Conservation (phyloP, 768 basidiomycete species). For the Rhizopogon rudus region DNA sequence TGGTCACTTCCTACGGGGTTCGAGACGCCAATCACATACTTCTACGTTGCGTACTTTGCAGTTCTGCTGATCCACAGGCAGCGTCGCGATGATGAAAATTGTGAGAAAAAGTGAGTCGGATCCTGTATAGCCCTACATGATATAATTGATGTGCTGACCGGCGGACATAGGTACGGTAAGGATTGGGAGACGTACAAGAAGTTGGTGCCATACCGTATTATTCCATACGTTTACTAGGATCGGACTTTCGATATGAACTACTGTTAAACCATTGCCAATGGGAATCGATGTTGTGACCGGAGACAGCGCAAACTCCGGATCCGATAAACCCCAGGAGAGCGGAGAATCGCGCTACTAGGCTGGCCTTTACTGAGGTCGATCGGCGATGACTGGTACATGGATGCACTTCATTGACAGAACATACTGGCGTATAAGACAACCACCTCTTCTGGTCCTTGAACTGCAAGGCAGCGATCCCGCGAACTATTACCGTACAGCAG, state of each 20-base stretch:
- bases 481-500: no score
- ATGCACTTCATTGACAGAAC: no score
- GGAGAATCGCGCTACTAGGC: no score
- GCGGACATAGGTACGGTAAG: slow-evolving; percentile 69
- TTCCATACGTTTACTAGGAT: slow-evolving; percentile 73
- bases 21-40: slow-evolving; percentile 91
- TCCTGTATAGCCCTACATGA: neutral
- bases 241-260: neutral
- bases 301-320: neutral
- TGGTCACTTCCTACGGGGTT: slow-evolving; percentile 96
- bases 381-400: no score
- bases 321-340: no score
- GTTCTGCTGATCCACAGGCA: slow-evolving; percentile 90
- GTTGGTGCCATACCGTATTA: slow-evolving; percentile 79
- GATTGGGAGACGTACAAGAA: slow-evolving; percentile 92
- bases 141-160: neutral
- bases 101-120: slow-evolving; percentile 73
- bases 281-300: neutral
- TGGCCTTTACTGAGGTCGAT: no score
- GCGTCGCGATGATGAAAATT: slow-evolving; percentile 86
- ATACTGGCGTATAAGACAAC: no score
- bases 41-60: slow-evolving; percentile 86
- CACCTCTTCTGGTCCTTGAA: no score
- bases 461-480: no score
- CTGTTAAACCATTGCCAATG: neutral